Evolutionary conservation across 2,329 filamentous ascomycete genomes (phyloP).

Genomic region (Diaporthe vexans): DNA sequence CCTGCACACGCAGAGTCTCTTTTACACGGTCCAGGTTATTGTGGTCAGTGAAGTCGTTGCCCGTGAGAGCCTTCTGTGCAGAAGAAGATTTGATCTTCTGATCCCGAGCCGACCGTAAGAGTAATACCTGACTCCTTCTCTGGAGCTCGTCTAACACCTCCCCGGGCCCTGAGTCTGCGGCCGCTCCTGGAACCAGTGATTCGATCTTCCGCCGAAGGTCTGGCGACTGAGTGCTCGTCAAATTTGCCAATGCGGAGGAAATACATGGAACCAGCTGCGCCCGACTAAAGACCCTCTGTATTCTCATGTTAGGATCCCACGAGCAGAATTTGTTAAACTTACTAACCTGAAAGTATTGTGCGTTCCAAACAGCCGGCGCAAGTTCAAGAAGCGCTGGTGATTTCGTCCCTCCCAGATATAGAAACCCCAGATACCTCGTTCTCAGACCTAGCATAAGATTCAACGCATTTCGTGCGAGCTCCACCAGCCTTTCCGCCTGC

Average conservation of each 20-base stretch:
- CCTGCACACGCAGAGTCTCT: background rate
- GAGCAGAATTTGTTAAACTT: background rate
- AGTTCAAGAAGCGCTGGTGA: slow-evolving; percentile 36
- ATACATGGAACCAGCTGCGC: slow-evolving; percentile 24
- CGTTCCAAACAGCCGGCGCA: slow-evolving; percentile 40
- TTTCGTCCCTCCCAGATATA: background rate
- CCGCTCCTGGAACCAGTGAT: slow-evolving; percentile 8
- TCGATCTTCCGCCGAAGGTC: slow-evolving; percentile 16
- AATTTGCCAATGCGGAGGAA: slow-evolving; percentile 32
- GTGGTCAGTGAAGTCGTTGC: background rate
- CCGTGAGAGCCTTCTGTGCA: background rate
- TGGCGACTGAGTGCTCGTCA: slow-evolving; percentile 26
- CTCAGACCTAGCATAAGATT: slow-evolving; percentile 28
- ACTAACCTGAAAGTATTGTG: slow-evolving; percentile 38
- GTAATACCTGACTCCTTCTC: slow-evolving; percentile 6
- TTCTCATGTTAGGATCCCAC: background rate
- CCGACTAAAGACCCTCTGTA: slow-evolving; percentile 31
- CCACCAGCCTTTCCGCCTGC: slow-evolving; percentile 31
- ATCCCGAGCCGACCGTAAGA: slow-evolving; percentile 7
- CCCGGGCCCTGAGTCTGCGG: background rate
- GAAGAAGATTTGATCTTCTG: slow-evolving; percentile 3
- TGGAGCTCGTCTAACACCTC: slow-evolving; percentile 3
- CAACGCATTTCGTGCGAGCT: slow-evolving; percentile 29
- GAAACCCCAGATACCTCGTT: slow-evolving; percentile 12
- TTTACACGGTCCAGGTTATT: background rate